Evolutionary conservation across 768 basidiomycete genomes (phyloP).

Genomic region (Hygrophorus pudorinus): DNA sequence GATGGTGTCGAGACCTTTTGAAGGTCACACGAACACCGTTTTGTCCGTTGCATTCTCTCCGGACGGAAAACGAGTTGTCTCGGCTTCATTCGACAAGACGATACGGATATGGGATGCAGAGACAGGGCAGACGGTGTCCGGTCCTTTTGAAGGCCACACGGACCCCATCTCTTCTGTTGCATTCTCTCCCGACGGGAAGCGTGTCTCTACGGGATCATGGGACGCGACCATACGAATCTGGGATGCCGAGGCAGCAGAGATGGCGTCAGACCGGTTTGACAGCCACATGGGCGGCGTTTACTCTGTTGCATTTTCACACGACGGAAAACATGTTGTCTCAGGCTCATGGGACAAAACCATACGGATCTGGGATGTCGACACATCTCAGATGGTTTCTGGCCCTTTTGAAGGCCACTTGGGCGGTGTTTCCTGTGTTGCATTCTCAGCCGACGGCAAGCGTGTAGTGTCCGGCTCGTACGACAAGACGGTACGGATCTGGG

Average conservation of each 20-base stretch:
- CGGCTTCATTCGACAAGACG: slow-evolving; percentile 10
- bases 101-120: slow-evolving; percentile 12
- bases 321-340: slow-evolving; percentile 5
- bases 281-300: not conserved
- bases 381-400: slow-evolving; percentile 1
- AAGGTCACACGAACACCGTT: slow-evolving; percentile 7
- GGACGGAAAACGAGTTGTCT: slow-evolving; percentile 9
- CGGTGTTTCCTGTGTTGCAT: slow-evolving; percentile 14
- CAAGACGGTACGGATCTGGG: slow-evolving; percentile 15
- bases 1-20: slow-evolving; percentile 3
- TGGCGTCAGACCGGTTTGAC: not conserved
- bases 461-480: slow-evolving; percentile 15
- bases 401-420: slow-evolving; percentile 11
- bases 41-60: slow-evolving; percentile 11
- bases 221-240: slow-evolving; percentile 38
- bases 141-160: slow-evolving; percentile 8
- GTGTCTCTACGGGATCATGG: slow-evolving; percentile 37
- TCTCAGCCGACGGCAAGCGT: slow-evolving; percentile 17
- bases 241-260: not conserved
- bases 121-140: slow-evolving; percentile 2
- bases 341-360: slow-evolving; percentile 1
- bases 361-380: slow-evolving; percentile 6
- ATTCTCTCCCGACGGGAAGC: slow-evolving; percentile 43
- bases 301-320: slow-evolving; percentile 6
- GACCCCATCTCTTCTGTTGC: slow-evolving; percentile 19